Percentiles rank a stretch among this genome's conserved stretches.
phyloP scores from a whole-genome alignment of 1,284 basidiomycete species.

The Trichosporon sp. region DNA sequence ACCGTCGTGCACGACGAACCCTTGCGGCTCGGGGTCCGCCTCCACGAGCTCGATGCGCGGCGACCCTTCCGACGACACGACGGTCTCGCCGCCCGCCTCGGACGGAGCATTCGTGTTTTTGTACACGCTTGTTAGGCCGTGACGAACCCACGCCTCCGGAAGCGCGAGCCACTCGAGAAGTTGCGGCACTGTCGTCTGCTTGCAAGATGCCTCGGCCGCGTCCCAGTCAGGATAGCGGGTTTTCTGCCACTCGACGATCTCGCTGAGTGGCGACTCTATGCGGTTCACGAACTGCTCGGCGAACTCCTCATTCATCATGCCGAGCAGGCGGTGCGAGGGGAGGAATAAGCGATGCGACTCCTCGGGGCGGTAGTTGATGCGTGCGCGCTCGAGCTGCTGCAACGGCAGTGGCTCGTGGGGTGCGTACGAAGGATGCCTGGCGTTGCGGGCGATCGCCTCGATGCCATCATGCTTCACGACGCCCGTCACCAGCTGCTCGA shows the following conservation, averaged over 20 bases:
- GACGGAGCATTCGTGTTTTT: background rate
- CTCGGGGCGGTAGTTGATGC: background rate
- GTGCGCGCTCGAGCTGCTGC: background rate
- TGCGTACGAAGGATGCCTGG: background rate
- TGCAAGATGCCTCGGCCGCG: slow-evolving; percentile 3
- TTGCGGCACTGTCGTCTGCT: background rate
- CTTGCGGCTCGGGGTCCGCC: background rate
- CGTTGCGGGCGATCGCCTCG: background rate
- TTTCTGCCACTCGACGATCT: slow-evolving; percentile 7
- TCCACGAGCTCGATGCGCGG: slow-evolving; percentile 17
- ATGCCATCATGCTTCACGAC: slow-evolving; percentile 4
- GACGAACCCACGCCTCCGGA: background rate
- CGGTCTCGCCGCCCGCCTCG: background rate
- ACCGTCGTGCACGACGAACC: slow-evolving; percentile 10
- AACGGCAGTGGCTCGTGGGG: background rate
- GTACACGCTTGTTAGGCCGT: background rate
- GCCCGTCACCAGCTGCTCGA: slow-evolving; percentile 15
- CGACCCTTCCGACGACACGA: background rate
- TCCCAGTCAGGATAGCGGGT: background rate
- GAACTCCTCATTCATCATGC: slow-evolving; percentile 10
- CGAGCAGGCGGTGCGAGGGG: slow-evolving; percentile 8
- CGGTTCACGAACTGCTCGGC: background rate
- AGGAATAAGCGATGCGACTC: background rate
- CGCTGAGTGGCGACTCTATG: slow-evolving; percentile 5
- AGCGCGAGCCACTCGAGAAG: background rate